Evolutionary conservation across 768 basidiomycete genomes (phyloP).

Genomic region (Clitopilus hobsonii): DNA sequence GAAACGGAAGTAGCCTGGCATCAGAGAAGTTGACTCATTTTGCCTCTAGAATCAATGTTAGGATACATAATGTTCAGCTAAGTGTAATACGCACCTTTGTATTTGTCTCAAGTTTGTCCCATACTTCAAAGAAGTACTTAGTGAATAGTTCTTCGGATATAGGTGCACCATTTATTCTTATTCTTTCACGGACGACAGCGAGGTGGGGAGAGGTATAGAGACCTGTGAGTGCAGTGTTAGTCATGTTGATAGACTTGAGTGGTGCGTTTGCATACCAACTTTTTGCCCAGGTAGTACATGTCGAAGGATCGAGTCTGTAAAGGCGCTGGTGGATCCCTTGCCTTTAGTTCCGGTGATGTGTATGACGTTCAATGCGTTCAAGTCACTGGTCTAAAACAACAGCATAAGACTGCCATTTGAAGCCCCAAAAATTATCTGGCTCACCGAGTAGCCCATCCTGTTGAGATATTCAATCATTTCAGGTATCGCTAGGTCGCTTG

Average conservation of each 20-base stretch:
- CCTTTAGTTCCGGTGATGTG: conserved; percentile 99
- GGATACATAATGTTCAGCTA: not conserved
- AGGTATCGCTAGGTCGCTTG: conserved; percentile 63
- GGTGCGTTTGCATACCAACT: conserved; percentile 55
- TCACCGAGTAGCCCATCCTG: conserved; percentile 82
- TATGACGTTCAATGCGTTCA: conserved; percentile 87
- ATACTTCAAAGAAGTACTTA: conserved; percentile 92
- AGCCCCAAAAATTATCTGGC: conserved; percentile 17
- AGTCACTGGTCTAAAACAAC: conserved; percentile 62
- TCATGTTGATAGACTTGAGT: not conserved
- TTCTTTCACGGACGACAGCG: conserved; percentile 92
- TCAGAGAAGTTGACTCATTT: conserved; percentile 48
- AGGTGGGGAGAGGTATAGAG: conserved; percentile 97
- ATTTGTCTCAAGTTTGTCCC: conserved; percentile 75
- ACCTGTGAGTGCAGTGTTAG: conserved; percentile 38
- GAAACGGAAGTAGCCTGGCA: conserved; percentile 93
- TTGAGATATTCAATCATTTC: conserved; percentile 90
- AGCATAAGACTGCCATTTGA: conserved; percentile 5
- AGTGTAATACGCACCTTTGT: conserved; percentile 38
- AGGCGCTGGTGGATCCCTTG: conserved; percentile 96
- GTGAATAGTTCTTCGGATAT: conserved; percentile 86
- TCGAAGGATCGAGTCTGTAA: conserved; percentile 83
- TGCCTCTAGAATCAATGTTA: conserved; percentile 32
- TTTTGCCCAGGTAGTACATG: conserved; percentile 69
- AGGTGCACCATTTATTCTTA: conserved; percentile 88